Evolutionary conservation across 176 grass and related monocot species (phyloP).

Genomic region (Triticum turgidum): DNA sequence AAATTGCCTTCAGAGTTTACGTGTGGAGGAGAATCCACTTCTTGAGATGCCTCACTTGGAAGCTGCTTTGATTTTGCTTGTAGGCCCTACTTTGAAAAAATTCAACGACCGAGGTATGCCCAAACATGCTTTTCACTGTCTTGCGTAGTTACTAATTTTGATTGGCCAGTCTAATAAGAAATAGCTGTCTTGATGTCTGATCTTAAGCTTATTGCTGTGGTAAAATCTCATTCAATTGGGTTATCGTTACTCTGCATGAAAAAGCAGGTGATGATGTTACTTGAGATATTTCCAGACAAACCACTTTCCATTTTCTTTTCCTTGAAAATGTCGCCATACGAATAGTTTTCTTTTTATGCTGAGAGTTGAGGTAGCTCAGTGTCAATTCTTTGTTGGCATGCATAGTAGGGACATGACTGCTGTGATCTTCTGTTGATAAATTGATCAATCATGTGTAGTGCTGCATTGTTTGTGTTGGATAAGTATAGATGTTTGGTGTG

Average conservation of each 20-base stretch:
- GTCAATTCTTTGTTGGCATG: conserved; percentile 11
- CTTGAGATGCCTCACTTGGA: conserved; percentile 86
- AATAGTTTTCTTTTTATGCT: not conserved
- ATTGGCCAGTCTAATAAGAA: conserved; percentile 9
- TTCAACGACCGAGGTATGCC: conserved; percentile 83
- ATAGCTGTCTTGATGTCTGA: conserved; percentile 21
- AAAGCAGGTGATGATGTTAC: not conserved
- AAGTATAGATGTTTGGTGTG: conserved; percentile 5
- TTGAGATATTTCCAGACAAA: conserved; percentile 23
- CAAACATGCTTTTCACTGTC: conserved; percentile 11
- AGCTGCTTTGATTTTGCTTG: conserved; percentile 72
- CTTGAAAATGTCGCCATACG: not conserved
- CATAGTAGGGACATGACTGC: conserved; percentile 7
- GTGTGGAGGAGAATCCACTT: conserved; percentile 89
- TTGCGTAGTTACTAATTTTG: not conserved
- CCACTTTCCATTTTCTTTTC: not conserved
- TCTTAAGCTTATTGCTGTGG: conserved; percentile 2
- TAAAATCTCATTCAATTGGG: conserved; percentile 7
- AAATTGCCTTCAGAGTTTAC: conserved; percentile 69
- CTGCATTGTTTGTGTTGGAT: not conserved
- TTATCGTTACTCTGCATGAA: not conserved
- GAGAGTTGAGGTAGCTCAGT: not conserved
- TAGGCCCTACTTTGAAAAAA: conserved; percentile 88
- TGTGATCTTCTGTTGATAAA: not conserved
- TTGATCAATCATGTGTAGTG: not conserved